Evolutionary conservation across 1,284 basidiomycete species (phyloP).

Genomic region (Phellopilus nigrolimitatus): DNA sequence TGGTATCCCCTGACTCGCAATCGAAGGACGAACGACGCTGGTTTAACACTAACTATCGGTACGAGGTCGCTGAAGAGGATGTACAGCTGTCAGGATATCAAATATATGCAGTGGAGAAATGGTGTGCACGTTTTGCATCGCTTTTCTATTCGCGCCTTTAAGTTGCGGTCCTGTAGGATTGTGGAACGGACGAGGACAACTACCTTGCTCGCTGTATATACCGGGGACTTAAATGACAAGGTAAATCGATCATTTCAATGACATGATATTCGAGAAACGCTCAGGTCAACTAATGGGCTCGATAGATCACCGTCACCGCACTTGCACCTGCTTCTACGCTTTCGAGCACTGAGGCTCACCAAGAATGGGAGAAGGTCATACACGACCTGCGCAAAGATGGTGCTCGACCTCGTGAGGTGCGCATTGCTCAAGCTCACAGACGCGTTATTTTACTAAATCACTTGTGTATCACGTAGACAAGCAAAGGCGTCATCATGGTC

Average conservation of each 20-base stretch:
- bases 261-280: conserved; percentile 5
- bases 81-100: conserved; percentile 57
- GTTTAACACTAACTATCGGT: conserved; percentile 26
- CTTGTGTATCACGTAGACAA: conserved; percentile 54
- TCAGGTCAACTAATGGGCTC: neutral
- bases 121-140: conserved; percentile 37
- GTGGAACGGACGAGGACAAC: conserved; percentile 58
- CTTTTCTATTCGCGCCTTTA: neutral
- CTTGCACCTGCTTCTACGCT: conserved; percentile 43
- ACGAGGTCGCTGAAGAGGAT: conserved; percentile 44
- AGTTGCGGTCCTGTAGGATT: conserved; percentile 40
- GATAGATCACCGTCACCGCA: conserved; percentile 55
- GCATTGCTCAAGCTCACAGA: conserved; percentile 37
- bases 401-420: conserved; percentile 62
- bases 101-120: conserved; percentile 80
- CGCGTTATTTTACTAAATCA: conserved; percentile 23
- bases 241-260: conserved; percentile 29
- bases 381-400: conserved; percentile 57
- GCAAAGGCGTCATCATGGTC: conserved; percentile 66
- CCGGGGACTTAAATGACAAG: conserved; percentile 66
- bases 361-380: conserved; percentile 57
- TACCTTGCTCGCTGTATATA: conserved; percentile 64
- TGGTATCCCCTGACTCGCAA: conserved; percentile 3
- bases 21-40: conserved; percentile 8
- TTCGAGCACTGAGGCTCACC: conserved; percentile 40